Percentiles rank a stretch among this genome's conserved stretches.
These are phyloP conservation scores for Lodderomyces metapsilosis DNA, from an alignment of 1,139 yeast genomes.

Conservation along the genomic window DNA sequence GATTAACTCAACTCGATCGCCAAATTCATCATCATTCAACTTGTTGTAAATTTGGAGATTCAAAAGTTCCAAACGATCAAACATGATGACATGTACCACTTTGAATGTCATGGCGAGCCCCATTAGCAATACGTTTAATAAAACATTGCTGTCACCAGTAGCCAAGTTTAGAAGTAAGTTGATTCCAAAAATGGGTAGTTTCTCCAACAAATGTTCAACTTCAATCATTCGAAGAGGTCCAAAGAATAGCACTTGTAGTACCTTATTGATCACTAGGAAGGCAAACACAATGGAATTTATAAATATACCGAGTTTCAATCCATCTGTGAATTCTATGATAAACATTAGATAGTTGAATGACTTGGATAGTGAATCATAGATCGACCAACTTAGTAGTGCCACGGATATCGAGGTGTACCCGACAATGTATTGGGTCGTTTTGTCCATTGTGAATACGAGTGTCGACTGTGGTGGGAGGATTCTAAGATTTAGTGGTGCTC, in stretches of 20 bases:
- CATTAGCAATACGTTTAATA: conserved; percentile 44
- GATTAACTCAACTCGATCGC: not conserved
- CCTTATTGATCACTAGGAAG: conserved; percentile 38
- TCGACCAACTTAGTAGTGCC: conserved; percentile 26
- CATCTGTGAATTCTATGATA: conserved; percentile 34
- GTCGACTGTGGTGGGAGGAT: too few species aligned
- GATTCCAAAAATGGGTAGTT: conserved; percentile 55
- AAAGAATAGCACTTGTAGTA: conserved; percentile 55
- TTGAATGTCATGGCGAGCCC: conserved; percentile 54
- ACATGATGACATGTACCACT: conserved; percentile 72
- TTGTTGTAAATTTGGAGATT: conserved; percentile 34
- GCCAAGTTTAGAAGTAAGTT: conserved; percentile 66
- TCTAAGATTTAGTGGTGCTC: too few species aligned
- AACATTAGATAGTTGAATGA: conserved; percentile 29
- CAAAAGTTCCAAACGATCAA: conserved; percentile 60
- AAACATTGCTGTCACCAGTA: conserved; percentile 53
- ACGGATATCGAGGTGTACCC: conserved; percentile 26
- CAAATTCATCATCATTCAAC: conserved; percentile 21
- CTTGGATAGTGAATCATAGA: conserved; percentile 24
- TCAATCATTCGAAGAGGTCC: conserved; percentile 78
- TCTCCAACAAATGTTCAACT: conserved; percentile 71
- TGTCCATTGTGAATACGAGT: conserved; percentile 7
- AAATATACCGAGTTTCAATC: conserved; percentile 31
- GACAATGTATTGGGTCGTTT: conserved; percentile 21
- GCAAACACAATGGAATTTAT: conserved; percentile 36